phyloP scores from a whole-genome alignment of 2,329 filamentous ascomycete species.

The Calonectria naviculata region DNA sequence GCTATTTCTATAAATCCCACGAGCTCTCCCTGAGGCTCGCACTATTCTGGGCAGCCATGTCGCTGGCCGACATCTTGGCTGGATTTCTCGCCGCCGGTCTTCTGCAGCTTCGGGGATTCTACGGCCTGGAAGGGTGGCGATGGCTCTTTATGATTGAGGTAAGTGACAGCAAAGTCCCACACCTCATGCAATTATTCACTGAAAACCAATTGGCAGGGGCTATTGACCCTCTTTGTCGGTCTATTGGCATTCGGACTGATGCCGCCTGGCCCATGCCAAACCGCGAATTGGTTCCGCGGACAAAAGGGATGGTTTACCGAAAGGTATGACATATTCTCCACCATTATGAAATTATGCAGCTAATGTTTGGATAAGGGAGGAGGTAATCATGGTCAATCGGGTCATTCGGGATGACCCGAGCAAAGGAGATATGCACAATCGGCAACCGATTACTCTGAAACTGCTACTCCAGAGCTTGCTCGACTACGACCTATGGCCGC shows the following conservation, averaged over 20 bases:
- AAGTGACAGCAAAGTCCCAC: background rate
- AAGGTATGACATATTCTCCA: slow-evolving; percentile 13
- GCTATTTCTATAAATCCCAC: slow-evolving; percentile 72
- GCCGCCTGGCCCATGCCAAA: slow-evolving; percentile 51
- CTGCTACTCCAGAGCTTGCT: slow-evolving; percentile 61
- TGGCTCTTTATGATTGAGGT: slow-evolving; percentile 62
- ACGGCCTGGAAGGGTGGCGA: slow-evolving; percentile 66
- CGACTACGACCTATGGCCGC: slow-evolving; percentile 68
- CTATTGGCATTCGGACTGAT: slow-evolving; percentile 35
- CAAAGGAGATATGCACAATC: slow-evolving; percentile 71
- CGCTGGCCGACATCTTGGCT: slow-evolving; percentile 27
- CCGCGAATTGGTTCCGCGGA: slow-evolving; percentile 63
- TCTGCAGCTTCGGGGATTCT: slow-evolving; percentile 62
- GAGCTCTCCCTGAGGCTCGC: slow-evolving; percentile 70
- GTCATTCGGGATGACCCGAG: slow-evolving; percentile 65
- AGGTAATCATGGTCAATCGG: slow-evolving; percentile 68
- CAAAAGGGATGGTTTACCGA: slow-evolving; percentile 55
- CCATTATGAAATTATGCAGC: background rate
- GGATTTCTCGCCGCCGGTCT: slow-evolving; percentile 57
- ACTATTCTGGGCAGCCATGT: slow-evolving; percentile 70
- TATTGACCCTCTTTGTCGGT: slow-evolving; percentile 45
- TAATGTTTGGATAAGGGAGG: slow-evolving; percentile 48
- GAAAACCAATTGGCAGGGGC: slow-evolving; percentile 18
- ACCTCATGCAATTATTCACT: background rate
- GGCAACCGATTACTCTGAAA: slow-evolving; percentile 55